Evolutionary conservation across 352 stramenopile species (phyloP).

Genomic region (Phytophthora aleatoria): DNA sequence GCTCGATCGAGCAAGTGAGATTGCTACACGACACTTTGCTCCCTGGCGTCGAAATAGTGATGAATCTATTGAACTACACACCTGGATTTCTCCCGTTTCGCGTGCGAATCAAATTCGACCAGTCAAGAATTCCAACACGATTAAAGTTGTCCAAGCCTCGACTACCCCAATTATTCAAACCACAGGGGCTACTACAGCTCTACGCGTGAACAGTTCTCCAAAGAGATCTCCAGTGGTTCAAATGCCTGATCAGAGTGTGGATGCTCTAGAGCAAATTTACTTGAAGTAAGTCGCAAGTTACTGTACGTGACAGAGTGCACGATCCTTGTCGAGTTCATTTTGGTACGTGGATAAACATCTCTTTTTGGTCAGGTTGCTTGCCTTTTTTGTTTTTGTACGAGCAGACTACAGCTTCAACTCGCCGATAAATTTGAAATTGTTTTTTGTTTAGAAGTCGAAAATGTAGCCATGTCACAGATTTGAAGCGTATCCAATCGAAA

Average conservation of each 20-base stretch:
- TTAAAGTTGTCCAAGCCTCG: not conserved
- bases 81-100: not conserved
- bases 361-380: not conserved
- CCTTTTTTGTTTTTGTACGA: not conserved
- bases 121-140: not conserved
- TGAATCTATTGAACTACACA: not conserved
- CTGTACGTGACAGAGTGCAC: not conserved
- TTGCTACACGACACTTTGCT: not conserved
- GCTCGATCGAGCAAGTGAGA: not conserved
- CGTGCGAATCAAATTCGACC: not conserved
- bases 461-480: slow-evolving; percentile 24
- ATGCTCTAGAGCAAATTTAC: not conserved
- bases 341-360: not conserved
- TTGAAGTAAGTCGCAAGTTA: not conserved
- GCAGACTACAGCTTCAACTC: not conserved
- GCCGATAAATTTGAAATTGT: too few species aligned
- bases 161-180: not conserved
- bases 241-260: not conserved
- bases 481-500: slow-evolving; percentile 21
- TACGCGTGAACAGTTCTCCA: not conserved
- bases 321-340: not conserved
- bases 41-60: not conserved
- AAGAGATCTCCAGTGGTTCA: not conserved
- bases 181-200: not conserved
- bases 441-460: not conserved